Conservation (phyloP, 2,329 filamentous ascomycete species). For the Zalaria sp. region DNA sequence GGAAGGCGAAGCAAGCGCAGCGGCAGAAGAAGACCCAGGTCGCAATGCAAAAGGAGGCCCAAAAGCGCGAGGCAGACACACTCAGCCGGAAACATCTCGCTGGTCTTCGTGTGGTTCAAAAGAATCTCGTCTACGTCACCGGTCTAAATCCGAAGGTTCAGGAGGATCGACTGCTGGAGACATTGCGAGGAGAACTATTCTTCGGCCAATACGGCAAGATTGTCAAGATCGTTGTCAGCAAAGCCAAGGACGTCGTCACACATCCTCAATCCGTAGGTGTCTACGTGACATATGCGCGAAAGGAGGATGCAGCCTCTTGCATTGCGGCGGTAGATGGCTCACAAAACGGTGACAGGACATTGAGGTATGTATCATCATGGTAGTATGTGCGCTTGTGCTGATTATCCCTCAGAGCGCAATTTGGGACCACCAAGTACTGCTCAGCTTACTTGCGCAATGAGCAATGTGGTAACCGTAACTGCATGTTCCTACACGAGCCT, state of each 20-base stretch:
- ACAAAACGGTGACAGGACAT: slow-evolving; percentile 70
- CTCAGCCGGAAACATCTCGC: slow-evolving; percentile 92
- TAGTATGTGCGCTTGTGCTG: not conserved
- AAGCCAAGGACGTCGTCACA: slow-evolving; percentile 61
- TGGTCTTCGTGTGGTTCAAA: slow-evolving; percentile 89
- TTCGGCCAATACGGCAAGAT: slow-evolving; percentile 98
- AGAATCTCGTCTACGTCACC: slow-evolving; percentile 96
- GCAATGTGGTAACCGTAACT: slow-evolving; percentile 86
- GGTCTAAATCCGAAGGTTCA: slow-evolving; percentile 82
- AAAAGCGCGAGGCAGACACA: slow-evolving; percentile 91
- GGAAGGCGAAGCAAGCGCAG: slow-evolving; percentile 58
- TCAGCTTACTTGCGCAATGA: slow-evolving; percentile 93
- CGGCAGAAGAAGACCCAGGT: slow-evolving; percentile 91
- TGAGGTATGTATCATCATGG: slow-evolving; percentile 48
- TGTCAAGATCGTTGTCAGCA: slow-evolving; percentile 97
- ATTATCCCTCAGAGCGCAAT: slow-evolving; percentile 40
- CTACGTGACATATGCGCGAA: slow-evolving; percentile 93
- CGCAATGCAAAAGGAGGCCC: slow-evolving; percentile 80
- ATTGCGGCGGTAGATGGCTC: slow-evolving; percentile 89
- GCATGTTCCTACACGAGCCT: slow-evolving; percentile 95
- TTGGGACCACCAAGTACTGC: slow-evolving; percentile 95
- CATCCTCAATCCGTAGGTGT: slow-evolving; percentile 80
- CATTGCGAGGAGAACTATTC: slow-evolving; percentile 77
- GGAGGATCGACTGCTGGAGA: slow-evolving; percentile 85
- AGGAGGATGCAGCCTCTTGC: slow-evolving; percentile 78